Evolutionary conservation across 352 stramenopile genomes (phyloP).

Genomic region (Phytophthora citricola): DNA sequence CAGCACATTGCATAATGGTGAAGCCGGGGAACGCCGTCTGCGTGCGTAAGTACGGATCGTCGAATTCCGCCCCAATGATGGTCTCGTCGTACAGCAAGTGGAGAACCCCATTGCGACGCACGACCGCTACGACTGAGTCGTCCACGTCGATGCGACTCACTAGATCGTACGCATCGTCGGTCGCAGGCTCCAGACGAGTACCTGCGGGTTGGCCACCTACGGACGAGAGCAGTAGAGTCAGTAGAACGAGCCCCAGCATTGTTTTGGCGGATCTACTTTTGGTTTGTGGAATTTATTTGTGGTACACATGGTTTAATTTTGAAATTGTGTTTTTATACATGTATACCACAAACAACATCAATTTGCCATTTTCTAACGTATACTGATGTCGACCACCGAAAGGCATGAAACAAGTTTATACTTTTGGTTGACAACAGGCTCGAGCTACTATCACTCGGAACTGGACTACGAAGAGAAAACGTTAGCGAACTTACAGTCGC

Average conservation of each 20-base stretch:
- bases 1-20: conserved; percentile 80
- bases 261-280: not conserved
- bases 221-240: conserved; percentile 20
- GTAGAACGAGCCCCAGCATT: conserved; percentile 13
- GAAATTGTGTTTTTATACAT: too few species aligned
- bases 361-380: not conserved
- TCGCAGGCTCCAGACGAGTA: conserved; percentile 6
- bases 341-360: not conserved
- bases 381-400: conserved; percentile 12
- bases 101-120: conserved; percentile 58
- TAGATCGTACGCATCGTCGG: conserved; percentile 31
- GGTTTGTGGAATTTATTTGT: not conserved
- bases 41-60: conserved; percentile 59
- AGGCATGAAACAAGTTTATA: not conserved
- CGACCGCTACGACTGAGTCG: conserved; percentile 64
- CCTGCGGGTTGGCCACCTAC: conserved; percentile 7
- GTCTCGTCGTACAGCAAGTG: conserved; percentile 78
- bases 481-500: conserved; percentile 16
- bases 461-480: conserved; percentile 7
- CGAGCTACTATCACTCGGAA: conserved; percentile 7
- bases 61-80: conserved; percentile 83
- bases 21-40: conserved; percentile 82
- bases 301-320: not conserved
- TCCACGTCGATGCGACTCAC: conserved; percentile 45
- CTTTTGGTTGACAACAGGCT: not conserved